Evolutionary conservation across 140 eudicot species (phyloP).

Genomic region (Oenanthe javanica): DNA sequence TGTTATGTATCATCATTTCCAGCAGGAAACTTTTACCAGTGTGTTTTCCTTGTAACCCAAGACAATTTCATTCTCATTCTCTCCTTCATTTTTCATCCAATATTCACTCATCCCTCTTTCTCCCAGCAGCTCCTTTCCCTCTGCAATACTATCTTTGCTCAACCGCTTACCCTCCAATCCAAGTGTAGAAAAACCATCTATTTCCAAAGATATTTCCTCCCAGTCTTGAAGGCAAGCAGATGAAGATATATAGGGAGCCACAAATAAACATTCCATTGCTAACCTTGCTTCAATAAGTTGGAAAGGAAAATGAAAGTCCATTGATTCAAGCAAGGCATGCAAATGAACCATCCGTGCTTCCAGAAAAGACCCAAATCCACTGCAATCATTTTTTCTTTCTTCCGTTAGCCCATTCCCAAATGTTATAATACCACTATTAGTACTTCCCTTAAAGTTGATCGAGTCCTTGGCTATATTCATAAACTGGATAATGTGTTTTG

Average conservation of each 20-base stretch:
- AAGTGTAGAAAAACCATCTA: neutral
- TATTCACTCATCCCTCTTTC: slow-evolving; percentile 10
- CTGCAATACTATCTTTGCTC: slow-evolving; percentile 15
- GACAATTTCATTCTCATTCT: slow-evolving; percentile 13
- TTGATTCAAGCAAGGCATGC: slow-evolving; percentile 16
- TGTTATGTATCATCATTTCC: slow-evolving; percentile 4
- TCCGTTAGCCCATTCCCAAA: slow-evolving; percentile 9
- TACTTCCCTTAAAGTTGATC: neutral
- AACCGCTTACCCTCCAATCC: slow-evolving; percentile 4
- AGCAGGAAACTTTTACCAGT: slow-evolving; percentile 13
- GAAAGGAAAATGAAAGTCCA: slow-evolving; percentile 13
- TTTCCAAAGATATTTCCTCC: neutral
- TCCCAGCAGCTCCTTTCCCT: slow-evolving; percentile 14
- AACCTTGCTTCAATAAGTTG: slow-evolving; percentile 17
- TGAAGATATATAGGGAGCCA: slow-evolving; percentile 20
- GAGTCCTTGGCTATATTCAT: slow-evolving; percentile 13
- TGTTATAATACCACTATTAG: slow-evolving; percentile 14
- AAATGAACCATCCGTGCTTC: slow-evolving; percentile 12
- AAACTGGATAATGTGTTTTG: neutral
- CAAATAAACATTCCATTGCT: slow-evolving; percentile 19
- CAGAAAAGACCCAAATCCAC: slow-evolving; percentile 12
- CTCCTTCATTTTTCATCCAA: slow-evolving; percentile 3
- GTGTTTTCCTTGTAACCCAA: slow-evolving; percentile 15
- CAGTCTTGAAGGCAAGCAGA: slow-evolving; percentile 11
- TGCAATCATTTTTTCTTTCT: neutral